Evolutionary conservation across 768 basidiomycete genomes (phyloP).

Genomic region (Exidia glandulosa): DNA sequence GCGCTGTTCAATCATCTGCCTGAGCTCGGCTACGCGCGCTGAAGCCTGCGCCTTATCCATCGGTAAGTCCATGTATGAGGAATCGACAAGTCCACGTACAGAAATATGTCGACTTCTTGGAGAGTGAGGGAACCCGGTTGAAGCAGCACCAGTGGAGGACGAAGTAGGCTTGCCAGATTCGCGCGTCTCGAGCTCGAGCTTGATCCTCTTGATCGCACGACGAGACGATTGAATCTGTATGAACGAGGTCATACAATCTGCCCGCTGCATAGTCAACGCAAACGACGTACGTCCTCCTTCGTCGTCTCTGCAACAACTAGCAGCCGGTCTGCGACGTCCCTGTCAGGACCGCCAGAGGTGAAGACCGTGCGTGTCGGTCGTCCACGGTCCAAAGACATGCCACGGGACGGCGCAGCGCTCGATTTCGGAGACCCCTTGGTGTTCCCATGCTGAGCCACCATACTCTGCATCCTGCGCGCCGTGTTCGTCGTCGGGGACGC

Average conservation of each 20-base stretch:
- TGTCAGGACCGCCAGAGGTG: slow-evolving; percentile 3
- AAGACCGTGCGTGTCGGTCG: neutral
- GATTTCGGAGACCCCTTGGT: neutral
- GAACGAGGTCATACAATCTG: neutral
- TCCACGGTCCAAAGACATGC: neutral
- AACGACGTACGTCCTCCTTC: slow-evolving; percentile 52
- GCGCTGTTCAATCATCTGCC: slow-evolving; percentile 54
- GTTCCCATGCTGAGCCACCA: neutral
- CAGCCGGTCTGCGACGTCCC: slow-evolving; percentile 35
- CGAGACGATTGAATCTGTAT: slow-evolving; percentile 60
- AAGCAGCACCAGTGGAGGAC: neutral
- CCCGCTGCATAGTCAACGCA: neutral
- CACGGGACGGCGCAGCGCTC: neutral
- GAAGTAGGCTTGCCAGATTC: slow-evolving; percentile 1
- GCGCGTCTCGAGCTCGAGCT: slow-evolving; percentile 36
- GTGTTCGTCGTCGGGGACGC: neutral
- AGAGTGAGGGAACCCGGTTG: slow-evolving; percentile 17
- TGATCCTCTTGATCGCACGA: slow-evolving; percentile 64
- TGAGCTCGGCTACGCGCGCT: slow-evolving; percentile 77
- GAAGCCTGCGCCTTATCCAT: slow-evolving; percentile 33
- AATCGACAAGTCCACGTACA: slow-evolving; percentile 10
- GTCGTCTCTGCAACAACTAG: slow-evolving; percentile 41
- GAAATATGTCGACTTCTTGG: slow-evolving; percentile 22
- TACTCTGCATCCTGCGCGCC: neutral
- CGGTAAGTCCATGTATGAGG: neutral